Evolutionary conservation across 352 stramenopile species (phyloP).

Genomic region (Phytophthora pseudosyringae): DNA sequence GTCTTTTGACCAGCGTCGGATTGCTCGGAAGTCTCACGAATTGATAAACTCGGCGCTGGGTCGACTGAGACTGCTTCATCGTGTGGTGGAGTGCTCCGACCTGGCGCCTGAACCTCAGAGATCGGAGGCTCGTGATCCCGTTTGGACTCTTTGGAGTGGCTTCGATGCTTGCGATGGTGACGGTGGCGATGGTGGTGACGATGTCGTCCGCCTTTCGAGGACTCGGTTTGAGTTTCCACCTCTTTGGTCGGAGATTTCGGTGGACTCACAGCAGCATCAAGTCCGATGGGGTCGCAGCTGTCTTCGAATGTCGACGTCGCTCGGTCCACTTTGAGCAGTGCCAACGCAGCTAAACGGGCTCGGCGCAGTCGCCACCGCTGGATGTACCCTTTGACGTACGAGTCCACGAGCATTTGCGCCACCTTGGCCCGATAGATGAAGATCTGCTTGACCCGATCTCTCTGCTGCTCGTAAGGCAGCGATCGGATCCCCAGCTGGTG

Average conservation of each 20-base stretch:
- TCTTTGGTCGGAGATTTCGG: slow-evolving; percentile 31
- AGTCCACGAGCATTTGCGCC: slow-evolving; percentile 78
- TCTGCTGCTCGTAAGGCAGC: slow-evolving; percentile 80
- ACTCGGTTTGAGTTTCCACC: slow-evolving; percentile 31
- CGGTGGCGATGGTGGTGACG: slow-evolving; percentile 24
- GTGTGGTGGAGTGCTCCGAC: background rate
- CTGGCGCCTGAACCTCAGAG: background rate
- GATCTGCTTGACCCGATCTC: slow-evolving; percentile 85
- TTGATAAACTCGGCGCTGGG: background rate
- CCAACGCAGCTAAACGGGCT: slow-evolving; percentile 22
- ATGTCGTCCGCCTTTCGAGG: slow-evolving; percentile 12
- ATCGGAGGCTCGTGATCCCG: background rate
- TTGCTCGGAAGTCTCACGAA: slow-evolving; percentile 4
- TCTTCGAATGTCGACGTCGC: slow-evolving; percentile 28
- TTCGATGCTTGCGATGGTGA: slow-evolving; percentile 28
- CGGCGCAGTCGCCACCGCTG: slow-evolving; percentile 56
- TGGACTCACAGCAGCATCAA: background rate
- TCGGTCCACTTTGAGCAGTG: slow-evolving; percentile 24
- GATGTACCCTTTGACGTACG: slow-evolving; percentile 67
- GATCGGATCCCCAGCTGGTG: slow-evolving; percentile 83
- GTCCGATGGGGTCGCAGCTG: background rate
- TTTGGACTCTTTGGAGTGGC: slow-evolving; percentile 19
- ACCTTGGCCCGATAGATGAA: slow-evolving; percentile 84
- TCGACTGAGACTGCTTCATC: background rate
- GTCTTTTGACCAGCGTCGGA: slow-evolving; percentile 1